Conservation (phyloP, 805 yeast genomes). For the Saccharomycopsis vini region DNA sequence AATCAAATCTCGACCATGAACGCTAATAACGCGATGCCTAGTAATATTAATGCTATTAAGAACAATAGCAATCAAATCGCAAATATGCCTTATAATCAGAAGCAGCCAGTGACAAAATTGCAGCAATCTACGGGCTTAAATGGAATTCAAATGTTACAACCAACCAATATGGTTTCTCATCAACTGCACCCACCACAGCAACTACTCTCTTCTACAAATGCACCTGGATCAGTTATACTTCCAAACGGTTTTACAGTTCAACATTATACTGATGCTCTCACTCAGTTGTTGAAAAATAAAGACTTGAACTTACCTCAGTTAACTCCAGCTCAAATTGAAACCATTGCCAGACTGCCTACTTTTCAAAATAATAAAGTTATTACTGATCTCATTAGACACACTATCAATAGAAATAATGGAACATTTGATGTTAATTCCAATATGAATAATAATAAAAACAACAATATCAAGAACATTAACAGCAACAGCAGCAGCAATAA, state of each 20-base stretch:
- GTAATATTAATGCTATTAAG: no score
- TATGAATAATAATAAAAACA: no score
- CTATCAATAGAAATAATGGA: background rate
- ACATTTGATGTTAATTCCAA: background rate
- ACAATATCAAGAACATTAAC: no score
- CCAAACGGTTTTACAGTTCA: conserved; percentile 12
- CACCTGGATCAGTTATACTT: no score
- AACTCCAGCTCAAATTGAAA: conserved; percentile 16
- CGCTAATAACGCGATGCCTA: no score
- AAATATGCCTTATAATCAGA: no score
- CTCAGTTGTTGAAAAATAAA: conserved; percentile 11
- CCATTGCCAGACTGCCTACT: conserved; percentile 14
- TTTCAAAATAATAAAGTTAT: conserved; percentile 18
- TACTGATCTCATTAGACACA: conserved; percentile 12
- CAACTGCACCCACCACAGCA: background rate
- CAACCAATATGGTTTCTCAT: background rate
- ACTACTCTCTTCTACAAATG: no score
- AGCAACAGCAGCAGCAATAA: no score
- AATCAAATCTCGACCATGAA: no score
- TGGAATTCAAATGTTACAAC: no score
- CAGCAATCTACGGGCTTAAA: background rate
- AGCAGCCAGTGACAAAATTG: no score
- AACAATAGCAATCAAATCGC: no score
- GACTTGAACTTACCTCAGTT: conserved; percentile 15
- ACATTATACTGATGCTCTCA: conserved; percentile 16